These are phyloP conservation scores for Aspergillus haitiensis DNA, from an alignment of 495 filamentous ascomycete species.

Conservation along the genomic window DNA sequence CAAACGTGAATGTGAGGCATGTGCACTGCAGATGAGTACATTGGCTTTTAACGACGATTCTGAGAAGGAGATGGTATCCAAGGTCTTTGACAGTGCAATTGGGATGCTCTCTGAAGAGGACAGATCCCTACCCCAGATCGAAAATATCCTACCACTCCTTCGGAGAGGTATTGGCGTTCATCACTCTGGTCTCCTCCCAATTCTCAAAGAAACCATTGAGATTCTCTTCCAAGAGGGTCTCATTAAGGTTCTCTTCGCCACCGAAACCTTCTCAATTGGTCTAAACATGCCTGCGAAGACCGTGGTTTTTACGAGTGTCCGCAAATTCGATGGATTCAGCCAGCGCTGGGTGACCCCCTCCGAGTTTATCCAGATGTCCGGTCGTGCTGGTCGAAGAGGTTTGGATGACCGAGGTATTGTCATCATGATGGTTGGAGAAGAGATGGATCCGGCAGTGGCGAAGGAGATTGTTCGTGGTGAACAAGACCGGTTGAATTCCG, in stretches of 20 bases:
- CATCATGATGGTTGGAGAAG: constrained; percentile 98
- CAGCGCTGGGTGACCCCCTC: constrained; percentile 87
- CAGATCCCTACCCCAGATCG: constrained; percentile 80
- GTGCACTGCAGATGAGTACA: constrained; percentile 78
- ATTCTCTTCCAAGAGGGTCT: constrained; percentile 97
- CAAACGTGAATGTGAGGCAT: constrained; percentile 89
- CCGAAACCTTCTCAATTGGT: constrained; percentile 97
- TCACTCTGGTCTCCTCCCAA: constrained; percentile 92
- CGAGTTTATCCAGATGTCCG: constrained; percentile 98
- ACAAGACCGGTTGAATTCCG: constrained; percentile 94
- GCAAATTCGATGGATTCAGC: constrained; percentile 87
- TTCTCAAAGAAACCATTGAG: constrained; percentile 97
- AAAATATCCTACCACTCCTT: constrained; percentile 85
- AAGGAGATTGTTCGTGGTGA: constrained; percentile 94
- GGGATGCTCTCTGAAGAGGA: constrained; percentile 90
- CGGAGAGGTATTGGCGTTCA: constrained; percentile 94
- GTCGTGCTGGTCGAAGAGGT: constrained; percentile 91
- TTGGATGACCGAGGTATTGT: constrained; percentile 98
- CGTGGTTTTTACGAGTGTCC: constrained; percentile 94
- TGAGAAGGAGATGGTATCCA: constrained; percentile 90
- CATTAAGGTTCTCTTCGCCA: constrained; percentile 97
- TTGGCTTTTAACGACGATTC: constrained; percentile 97
- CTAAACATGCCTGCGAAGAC: constrained; percentile 99
- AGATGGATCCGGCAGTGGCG: constrained; percentile 91
- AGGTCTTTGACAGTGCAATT: constrained; percentile 90